Conservation (phyloP, 805 yeast species). For the Yamadazyma nakazawae region DNA sequence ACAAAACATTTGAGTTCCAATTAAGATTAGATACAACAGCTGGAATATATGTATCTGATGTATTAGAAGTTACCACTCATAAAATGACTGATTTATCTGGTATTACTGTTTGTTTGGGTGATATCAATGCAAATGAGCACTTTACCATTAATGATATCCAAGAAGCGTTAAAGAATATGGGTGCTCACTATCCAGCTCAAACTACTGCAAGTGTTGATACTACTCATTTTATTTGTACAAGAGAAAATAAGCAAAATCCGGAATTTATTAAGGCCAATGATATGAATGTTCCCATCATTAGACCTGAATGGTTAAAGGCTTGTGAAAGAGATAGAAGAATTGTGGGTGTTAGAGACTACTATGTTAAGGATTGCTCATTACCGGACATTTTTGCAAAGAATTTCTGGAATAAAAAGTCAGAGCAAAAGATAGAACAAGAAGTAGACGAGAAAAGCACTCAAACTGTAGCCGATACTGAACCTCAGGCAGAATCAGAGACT, state of each 20-base stretch:
- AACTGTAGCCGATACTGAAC: neutral
- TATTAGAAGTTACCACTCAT: constrained; percentile 73
- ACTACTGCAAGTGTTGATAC: constrained; percentile 79
- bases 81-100: constrained; percentile 96
- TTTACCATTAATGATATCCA: constrained; percentile 52
- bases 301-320: constrained; percentile 97
- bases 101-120: constrained; percentile 86
- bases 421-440: neutral
- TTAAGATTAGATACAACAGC: constrained; percentile 84
- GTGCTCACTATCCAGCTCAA: constrained; percentile 71
- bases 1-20: constrained; percentile 75
- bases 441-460: neutral
- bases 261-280: constrained; percentile 79
- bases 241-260: constrained; percentile 56
- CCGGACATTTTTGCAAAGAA: constrained; percentile 42
- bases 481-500: constrained; percentile 6
- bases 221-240: constrained; percentile 82
- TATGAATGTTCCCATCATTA: constrained; percentile 85
- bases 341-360: constrained; percentile 88
- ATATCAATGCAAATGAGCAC: constrained; percentile 55
- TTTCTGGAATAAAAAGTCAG: constrained; percentile 30
- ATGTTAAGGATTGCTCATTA: constrained; percentile 53
- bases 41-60: constrained; percentile 73
- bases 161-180: constrained; percentile 61
- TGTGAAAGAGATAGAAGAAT: constrained; percentile 86